Base-by-base conservation (phyloP, 352 stramenopile species). In the Globisporangium cylindrosporum region DNA sequence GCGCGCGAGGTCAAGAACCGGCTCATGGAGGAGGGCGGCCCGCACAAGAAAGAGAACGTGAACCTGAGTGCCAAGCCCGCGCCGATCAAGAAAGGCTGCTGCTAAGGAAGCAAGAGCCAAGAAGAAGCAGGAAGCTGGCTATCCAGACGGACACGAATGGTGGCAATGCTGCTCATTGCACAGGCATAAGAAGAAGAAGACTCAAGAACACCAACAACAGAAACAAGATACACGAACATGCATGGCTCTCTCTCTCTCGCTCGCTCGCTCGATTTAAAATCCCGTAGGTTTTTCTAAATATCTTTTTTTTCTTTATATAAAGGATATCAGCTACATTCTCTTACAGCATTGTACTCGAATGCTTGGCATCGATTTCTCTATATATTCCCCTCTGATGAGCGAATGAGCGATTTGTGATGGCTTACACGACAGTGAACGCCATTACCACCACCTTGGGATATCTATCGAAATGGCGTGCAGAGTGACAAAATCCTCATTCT, bases 1-100 rank as follows among this genome's bases (percentile, higher is more conserved):
- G 88, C 88, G 60, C 88, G 88, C 61, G 88, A 96, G 77, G 88
- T 96, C 32, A 96, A 96, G 82, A 94, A 92, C 77, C 80, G 88
- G 62, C 78, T 96, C 70, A 94, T 93, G 87, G 87, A 94, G 72
- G 88, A 96, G 76, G 88, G 88, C 63, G 85, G 88, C 5, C 80
- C 88, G 32, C 84, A 93, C 74, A 96, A 96, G 82, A 92, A 93
- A 63, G 87, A 92, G 43, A 84, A 67, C 66, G 83, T 96, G 68
- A 96, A 93, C 75, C 74, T 96, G 61, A 89, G 69, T 60, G 76
- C 84, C 78, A 93, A 94, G 74, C 71, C 86, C 10, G 73, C 82
- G 69, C 79, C 79, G 49, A 72, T 73, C 51, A 94, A 96, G 83
- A 95, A 95, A 73, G 84, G 85, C 64, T 96, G 88, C 75, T 96